Conservation (phyloP, 1,139 yeast species). For the Yamadazyma dushanensis region DNA sequence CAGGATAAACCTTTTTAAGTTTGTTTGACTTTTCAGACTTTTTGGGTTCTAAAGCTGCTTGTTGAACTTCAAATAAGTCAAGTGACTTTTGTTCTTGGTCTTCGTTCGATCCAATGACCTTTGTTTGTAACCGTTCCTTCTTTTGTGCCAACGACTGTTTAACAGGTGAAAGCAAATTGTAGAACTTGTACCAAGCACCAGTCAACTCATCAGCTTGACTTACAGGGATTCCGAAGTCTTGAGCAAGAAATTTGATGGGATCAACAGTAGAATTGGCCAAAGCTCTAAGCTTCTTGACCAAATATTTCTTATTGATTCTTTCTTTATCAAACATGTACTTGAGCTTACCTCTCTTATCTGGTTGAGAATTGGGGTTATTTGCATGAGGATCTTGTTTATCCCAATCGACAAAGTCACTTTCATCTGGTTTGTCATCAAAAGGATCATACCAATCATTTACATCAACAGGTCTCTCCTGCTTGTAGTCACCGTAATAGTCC, state of each 20-base stretch:
- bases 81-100: not conserved
- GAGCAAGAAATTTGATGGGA: slow-evolving; percentile 8
- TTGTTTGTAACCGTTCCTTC: not conserved
- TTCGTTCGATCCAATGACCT: not conserved
- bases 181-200: slow-evolving; percentile 1
- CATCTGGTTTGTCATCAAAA: slow-evolving; percentile 7
- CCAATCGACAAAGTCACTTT: slow-evolving; percentile 8
- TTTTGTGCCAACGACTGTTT: not conserved
- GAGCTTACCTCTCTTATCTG: slow-evolving; percentile 4
- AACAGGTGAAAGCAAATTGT: slow-evolving; percentile 1
- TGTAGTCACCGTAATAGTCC: slow-evolving; percentile 4
- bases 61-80: too few relatives aligned
- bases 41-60: too few relatives aligned
- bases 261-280: slow-evolving; percentile 10
- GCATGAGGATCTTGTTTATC: not conserved
- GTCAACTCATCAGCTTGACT: slow-evolving; percentile 5
- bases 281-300: slow-evolving; percentile 7
- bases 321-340: slow-evolving; percentile 7
- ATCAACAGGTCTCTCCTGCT: slow-evolving; percentile 4
- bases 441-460: slow-evolving; percentile 8
- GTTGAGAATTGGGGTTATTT: not conserved
- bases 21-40: too few relatives aligned
- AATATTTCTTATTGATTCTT: slow-evolving; percentile 8
- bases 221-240: slow-evolving; percentile 5
- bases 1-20: too few relatives aligned